Evolutionary conservation across 164 flowering plant genomes (phyloP), one percentile per base, ranked within the genome.

Genomic region (Warburgia ugandensis): DNA sequence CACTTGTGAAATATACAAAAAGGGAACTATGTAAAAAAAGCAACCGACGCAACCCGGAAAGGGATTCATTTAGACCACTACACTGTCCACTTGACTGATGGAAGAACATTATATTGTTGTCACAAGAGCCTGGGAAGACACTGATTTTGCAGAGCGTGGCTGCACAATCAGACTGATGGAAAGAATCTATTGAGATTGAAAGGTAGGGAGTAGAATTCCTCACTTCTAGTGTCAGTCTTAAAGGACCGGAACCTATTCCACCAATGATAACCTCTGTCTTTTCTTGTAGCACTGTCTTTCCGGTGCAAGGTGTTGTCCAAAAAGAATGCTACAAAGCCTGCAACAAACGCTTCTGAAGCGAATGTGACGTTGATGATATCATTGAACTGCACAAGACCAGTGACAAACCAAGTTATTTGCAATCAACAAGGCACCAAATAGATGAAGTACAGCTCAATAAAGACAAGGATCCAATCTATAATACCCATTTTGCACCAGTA

Each of bases 211-310:
- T 88, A 88, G 67, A 92, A 92, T 54, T 92, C 99, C 59, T 82
- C 96, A 47, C 86, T 88, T 67, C 96, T 76, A 13, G 77, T 36
- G 54, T 92, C 98, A 1, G 66, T 65, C 61, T 80, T 84, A 72
- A 70, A 92, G 4, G 84, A 75, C 14, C 74, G 58, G 78, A 85
- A 92, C 75, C 79, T 85, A 68, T 81, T 91, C 98, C 96, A 88
- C 91, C 91, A 92, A 30, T 84, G 95, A 70, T 68, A 77, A 9
- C 99, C 99, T 54, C 96, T 66, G 62, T 92, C 99, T 58, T 80
- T 87, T 73, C 92, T 79, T 32, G 68, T 57, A 2, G 68, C 37
- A 21, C 45, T n/a, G 43, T 84, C 86, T 49, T 68, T 85, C 31
- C 56, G 53, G 42, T 80, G 85, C 64, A 92, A 32, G 2, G 96